A percentile compares a stretch with the other conserved stretches of the same genome.
phyloP scores from a whole-genome alignment of 169 alveolate species.

The Pseudocohnilembus persalinus region DNA sequence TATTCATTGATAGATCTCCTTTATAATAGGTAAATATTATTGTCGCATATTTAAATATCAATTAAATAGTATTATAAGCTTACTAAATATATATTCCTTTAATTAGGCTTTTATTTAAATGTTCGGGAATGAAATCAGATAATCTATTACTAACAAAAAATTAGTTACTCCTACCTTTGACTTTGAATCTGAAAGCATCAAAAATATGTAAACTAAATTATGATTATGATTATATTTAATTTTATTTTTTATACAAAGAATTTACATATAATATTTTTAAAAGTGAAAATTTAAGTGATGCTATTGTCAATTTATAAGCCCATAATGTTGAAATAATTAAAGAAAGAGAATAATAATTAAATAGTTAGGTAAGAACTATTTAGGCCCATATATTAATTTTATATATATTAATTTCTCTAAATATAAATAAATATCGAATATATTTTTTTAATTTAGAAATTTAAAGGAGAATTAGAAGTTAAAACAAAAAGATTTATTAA shows the following conservation, averaged over 20 bases:
- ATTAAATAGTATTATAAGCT: too few species aligned
- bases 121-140: not conserved
- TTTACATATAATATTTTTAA: too few species aligned
- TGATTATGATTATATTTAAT: not conserved
- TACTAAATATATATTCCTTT: too few species aligned
- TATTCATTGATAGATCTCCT: conserved; percentile 18
- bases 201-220: not conserved
- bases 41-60: too few species aligned
- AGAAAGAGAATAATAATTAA: not conserved
- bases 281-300: not conserved
- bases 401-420: not conserved
- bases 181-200: not conserved
- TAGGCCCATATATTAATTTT: too few species aligned
- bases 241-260: too few species aligned
- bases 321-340: not conserved
- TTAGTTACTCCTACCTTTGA: not conserved
- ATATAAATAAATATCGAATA: too few species aligned
- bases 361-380: not conserved
- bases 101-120: not conserved
- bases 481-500: not conserved
- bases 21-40: conserved; percentile 8
- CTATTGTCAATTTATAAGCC: too few species aligned
- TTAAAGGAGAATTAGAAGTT: not conserved
- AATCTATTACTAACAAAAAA: not conserved
- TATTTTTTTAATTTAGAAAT: not conserved